Evolutionary conservation across 2,329 filamentous ascomycete genomes (phyloP).

Genomic region (Fusarium citri): DNA sequence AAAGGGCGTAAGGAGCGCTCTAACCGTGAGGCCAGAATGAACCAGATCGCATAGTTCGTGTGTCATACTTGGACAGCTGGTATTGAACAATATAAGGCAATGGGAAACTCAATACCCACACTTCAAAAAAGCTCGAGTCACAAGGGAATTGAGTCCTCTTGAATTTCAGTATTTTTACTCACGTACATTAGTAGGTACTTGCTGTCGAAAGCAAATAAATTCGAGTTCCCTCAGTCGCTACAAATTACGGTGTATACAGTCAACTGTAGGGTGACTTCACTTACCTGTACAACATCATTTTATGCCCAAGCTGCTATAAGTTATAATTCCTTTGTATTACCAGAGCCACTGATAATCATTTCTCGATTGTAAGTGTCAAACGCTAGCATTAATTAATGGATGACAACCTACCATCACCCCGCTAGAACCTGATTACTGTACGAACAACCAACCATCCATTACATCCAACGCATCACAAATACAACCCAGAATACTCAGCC

Average conservation of each 20-base stretch:
- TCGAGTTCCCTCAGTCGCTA: too few species aligned
- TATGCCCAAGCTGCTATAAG: background rate
- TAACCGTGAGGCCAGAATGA: too few species aligned
- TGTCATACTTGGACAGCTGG: background rate
- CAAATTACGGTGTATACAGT: too few species aligned
- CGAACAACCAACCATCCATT: background rate
- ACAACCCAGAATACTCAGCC: conserved; percentile 15
- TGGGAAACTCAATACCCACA: too few species aligned
- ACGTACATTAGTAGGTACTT: too few species aligned
- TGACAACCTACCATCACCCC: conserved; percentile 2
- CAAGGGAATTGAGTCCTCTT: background rate
- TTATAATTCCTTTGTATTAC: background rate
- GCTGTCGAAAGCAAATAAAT: too few species aligned
- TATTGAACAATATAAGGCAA: too few species aligned
- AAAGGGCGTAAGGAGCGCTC: too few species aligned
- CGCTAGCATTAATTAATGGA: background rate
- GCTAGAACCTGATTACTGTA: background rate
- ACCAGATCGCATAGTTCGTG: too few species aligned
- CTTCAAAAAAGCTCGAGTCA: background rate
- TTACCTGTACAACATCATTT: background rate
- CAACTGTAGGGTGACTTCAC: background rate
- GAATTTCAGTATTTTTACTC: background rate
- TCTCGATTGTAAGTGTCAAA: background rate
- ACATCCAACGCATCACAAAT: background rate
- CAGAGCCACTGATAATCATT: background rate